Conservation (phyloP, 345 rosid species). For the Acer yangbiense region DNA sequence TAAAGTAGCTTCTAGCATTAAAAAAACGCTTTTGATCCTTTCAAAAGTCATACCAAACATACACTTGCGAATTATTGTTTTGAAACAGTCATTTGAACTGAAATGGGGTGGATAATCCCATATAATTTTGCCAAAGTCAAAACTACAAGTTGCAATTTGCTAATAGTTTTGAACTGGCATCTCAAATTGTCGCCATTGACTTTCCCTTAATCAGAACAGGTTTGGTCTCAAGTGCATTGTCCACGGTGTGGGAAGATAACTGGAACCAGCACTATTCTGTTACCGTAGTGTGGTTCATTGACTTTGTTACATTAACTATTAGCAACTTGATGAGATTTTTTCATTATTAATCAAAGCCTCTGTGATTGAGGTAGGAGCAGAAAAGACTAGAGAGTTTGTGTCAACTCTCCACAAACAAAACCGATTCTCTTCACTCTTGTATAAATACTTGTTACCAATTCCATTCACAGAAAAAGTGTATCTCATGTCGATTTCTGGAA, state of each 20-base stretch:
- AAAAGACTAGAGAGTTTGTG: neutral
- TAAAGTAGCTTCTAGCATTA: too few species aligned
- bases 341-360: neutral
- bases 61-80: neutral
- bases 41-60: too few species aligned
- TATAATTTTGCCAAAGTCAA: neutral
- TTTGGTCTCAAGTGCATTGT: neutral
- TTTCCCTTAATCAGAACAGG: neutral
- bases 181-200: neutral
- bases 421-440: neutral
- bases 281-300: neutral
- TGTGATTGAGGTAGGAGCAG: neutral
- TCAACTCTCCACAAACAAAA: constrained; percentile 8
- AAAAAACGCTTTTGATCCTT: too few species aligned
- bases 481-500: constrained; percentile 43
- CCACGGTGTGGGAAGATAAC: neutral
- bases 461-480: neutral
- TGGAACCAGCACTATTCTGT: neutral
- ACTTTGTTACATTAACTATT: neutral
- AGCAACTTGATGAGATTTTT: constrained; percentile 8
- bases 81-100: neutral
- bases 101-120: neutral
- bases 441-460: neutral
- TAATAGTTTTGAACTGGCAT: neutral
- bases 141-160: neutral